Percentiles rank a stretch among this genome's conserved stretches.
Evolutionary conservation across 2,329 filamentous ascomycete genomes (phyloP).

Genomic region (Amauroascus verrucosus): DNA sequence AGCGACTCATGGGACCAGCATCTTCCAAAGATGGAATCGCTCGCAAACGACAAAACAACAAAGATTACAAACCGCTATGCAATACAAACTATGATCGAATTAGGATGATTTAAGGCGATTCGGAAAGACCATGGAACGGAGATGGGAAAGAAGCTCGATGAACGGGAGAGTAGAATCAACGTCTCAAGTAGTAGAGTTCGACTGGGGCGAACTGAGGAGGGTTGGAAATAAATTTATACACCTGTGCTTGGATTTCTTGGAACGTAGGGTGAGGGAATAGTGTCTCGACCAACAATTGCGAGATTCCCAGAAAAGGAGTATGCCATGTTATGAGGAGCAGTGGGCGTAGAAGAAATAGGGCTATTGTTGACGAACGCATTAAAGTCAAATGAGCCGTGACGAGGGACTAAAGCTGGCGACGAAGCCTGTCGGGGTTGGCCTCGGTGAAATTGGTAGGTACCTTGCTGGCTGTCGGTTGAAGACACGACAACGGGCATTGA

Average conservation of each 20-base stretch:
- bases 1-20: conserved; percentile 19
- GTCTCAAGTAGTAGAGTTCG: background rate
- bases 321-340: conserved; percentile 21
- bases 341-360: conserved; percentile 23
- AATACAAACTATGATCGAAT: conserved; percentile 2
- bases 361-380: conserved; percentile 24
- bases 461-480: conserved; percentile 2
- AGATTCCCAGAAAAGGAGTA: conserved; percentile 21
- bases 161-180: background rate
- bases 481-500: conserved; percentile 3
- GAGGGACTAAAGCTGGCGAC: conserved; percentile 15
- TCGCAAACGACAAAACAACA: background rate
- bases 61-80: conserved; percentile 6
- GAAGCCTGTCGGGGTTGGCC: conserved; percentile 28
- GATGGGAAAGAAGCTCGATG: background rate
- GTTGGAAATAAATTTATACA: background rate
- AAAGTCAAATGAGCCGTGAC: conserved; percentile 32
- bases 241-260: background rate
- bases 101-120: background rate
- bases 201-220: background rate
- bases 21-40: conserved; percentile 13
- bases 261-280: conserved; percentile 16
- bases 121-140: background rate
- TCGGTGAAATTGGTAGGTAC: background rate
- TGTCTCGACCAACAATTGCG: conserved; percentile 1